A percentile compares a stretch with the other conserved stretches of the same genome.
These are phyloP conservation scores for Ganoderma resinaceum DNA, from an alignment of 1,284 basidiomycete species.

Conservation along the genomic window DNA sequence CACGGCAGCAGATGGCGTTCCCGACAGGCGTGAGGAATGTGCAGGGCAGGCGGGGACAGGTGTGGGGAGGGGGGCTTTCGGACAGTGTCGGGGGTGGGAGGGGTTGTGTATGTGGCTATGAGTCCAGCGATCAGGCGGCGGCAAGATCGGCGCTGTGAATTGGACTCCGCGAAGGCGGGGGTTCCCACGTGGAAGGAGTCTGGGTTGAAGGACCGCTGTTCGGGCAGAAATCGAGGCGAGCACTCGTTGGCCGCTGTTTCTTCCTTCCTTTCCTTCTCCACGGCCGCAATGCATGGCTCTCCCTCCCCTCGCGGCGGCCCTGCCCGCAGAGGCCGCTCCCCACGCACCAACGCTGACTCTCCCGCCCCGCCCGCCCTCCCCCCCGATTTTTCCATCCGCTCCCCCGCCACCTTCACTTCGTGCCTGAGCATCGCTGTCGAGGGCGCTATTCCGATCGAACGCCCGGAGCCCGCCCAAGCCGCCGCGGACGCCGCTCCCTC, in stretches of 20 bases:
- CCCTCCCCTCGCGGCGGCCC: conserved; percentile 56
- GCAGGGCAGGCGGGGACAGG: neutral
- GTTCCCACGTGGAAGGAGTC: conserved; percentile 37
- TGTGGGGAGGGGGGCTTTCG: neutral
- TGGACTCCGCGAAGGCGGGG: conserved; percentile 32
- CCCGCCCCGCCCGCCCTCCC: conserved; percentile 40
- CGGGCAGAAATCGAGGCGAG: conserved; percentile 22
- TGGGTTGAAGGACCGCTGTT: conserved; percentile 31
- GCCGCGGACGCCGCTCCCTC: conserved; percentile 36
- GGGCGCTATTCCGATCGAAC: conserved; percentile 61
- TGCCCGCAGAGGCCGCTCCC: conserved; percentile 63
- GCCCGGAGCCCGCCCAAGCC: conserved; percentile 34
- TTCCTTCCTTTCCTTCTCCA: conserved; percentile 35
- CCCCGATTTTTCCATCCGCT: conserved; percentile 51
- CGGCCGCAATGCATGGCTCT: conserved; percentile 38
- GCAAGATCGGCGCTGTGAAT: conserved; percentile 35
- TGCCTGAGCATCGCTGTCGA: conserved; percentile 74
- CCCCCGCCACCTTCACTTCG: conserved; percentile 60
- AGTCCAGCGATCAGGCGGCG: conserved; percentile 34
- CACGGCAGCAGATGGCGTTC: neutral
- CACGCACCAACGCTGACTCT: conserved; percentile 49
- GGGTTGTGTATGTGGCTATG: conserved; percentile 29
- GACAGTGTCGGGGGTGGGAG: neutral
- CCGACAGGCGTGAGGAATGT: neutral
- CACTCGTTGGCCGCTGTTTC: conserved; percentile 20